A percentile compares a stretch with the other conserved stretches of the same genome.
These are phyloP conservation scores for Harringtonia lauricola DNA, from an alignment of 2,329 filamentous ascomycete genomes.

Conservation along the genomic window DNA sequence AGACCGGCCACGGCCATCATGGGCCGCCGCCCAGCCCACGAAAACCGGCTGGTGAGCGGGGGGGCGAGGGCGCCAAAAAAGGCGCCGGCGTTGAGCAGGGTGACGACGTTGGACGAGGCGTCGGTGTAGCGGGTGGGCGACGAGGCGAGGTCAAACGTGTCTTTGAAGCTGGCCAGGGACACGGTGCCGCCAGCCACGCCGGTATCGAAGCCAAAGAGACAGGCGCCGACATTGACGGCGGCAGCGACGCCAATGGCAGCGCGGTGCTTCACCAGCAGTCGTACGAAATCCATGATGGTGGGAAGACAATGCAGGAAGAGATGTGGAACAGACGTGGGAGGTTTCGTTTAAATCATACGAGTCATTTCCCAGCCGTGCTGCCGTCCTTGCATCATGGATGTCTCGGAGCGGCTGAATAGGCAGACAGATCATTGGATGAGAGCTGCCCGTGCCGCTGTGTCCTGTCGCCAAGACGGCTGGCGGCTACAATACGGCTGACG, in stretches of 20 bases:
- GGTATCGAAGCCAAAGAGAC: constrained; percentile 1
- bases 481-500: no score
- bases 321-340: no score
- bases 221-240: constrained; percentile 1
- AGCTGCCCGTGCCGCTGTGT: no score
- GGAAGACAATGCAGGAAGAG: no score
- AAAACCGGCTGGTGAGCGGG: not conserved
- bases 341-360: no score
- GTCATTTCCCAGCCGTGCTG: no score
- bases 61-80: constrained; percentile 1
- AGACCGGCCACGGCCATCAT: constrained; percentile 1
- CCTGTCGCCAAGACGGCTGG: no score
- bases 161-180: not conserved
- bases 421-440: no score
- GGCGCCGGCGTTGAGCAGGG: constrained; percentile 1
- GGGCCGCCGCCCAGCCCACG: not conserved
- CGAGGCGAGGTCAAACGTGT: not conserved
- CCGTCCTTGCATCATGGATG: no score
- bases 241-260: constrained; percentile 1
- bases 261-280: not conserved
- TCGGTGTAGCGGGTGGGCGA: not conserved
- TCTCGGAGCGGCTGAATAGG: no score
- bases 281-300: not conserved
- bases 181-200: constrained; percentile 1
- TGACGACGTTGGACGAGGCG: constrained; percentile 1